A percentile compares a stretch with the other conserved stretches of the same genome.
These are phyloP conservation scores for Firmiana major DNA, from an alignment of 345 rosid species.

Conservation along the genomic window DNA sequence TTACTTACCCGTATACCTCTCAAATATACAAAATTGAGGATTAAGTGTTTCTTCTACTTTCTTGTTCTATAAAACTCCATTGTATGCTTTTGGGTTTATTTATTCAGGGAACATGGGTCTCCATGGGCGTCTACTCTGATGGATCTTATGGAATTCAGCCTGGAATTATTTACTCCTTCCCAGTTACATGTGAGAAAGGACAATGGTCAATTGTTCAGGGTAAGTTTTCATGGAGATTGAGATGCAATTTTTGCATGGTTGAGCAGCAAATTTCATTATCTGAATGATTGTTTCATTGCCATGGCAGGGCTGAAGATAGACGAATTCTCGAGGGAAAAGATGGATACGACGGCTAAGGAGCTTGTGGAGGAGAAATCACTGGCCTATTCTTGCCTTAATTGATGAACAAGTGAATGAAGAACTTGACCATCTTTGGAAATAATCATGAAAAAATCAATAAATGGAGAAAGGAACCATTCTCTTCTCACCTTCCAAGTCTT, in stretches of 20 bases:
- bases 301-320: constrained; percentile 57
- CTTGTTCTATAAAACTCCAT: background rate
- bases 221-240: background rate
- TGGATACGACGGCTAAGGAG: constrained; percentile 77
- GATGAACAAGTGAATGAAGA: constrained; percentile 5
- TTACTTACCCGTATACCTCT: too few species aligned
- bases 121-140: constrained; percentile 93
- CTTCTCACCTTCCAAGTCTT: background rate
- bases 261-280: background rate
- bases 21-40: background rate
- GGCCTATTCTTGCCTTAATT: constrained; percentile 54
- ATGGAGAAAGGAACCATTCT: background rate
- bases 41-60: background rate
- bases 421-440: background rate
- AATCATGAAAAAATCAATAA: background rate
- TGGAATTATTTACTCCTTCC: constrained; percentile 80
- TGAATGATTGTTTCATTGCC: background rate
- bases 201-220: constrained; percentile 75
- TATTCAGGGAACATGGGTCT: constrained; percentile 69
- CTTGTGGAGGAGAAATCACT: constrained; percentile 68
- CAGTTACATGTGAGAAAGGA: constrained; percentile 71
- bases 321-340: constrained; percentile 62
- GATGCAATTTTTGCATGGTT: too few species aligned
- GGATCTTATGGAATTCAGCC: constrained; percentile 71
- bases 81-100: background rate